Base-by-base conservation (phyloP, 2,329 filamentous ascomycete species). In the Juglanconis sp. region DNA sequence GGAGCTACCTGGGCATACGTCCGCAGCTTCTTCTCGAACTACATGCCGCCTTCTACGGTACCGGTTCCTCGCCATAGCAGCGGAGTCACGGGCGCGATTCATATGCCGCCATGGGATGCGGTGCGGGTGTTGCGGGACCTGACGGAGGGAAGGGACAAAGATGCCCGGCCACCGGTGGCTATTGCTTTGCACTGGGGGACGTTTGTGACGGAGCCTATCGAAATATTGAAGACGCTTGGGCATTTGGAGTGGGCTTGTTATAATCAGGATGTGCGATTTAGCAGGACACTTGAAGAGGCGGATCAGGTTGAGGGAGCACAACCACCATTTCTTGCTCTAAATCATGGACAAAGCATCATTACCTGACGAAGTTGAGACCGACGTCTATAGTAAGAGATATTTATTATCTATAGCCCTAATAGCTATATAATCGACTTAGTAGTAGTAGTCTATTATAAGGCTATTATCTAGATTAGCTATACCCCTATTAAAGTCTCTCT, bases 21-120 rank as follows among this genome's bases (percentile, higher is more conserved):
- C 2, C 65, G 66, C 36, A 68, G 67, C 53, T 66, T 70, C 15
- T 56, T 66, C 17, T 63, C 63, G 35, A 52, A 57, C 10, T 52
- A 57, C 34, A 30, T 70, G 53, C 68, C 67, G 15, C 62, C 65
- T n/a, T 63, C 63, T 53, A 55, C 65, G 8, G 68, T 61, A 13
- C 68, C 68, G 3, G 53, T 70, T 8, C 68, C 68, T 15, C 58
- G 67, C 5, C 66, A 68, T 40, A 60, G 50, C 10, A 38, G 53
- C 0, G 68, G 68, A 3, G 56, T 69, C 2, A 64, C 66, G 24
- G 68, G 57, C 2, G 66, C 65, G 3, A 67, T 65, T 9, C 68
- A 70, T 49, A 67, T 70, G 68, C 67, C 67, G n/a, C 62, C 68
- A 8, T 70, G 68, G 68, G 68, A 70, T 60, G 68, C 68, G 4